Evolutionary conservation across 225 moss, liverwort and hornwort genomes (phyloP).

Genomic region (Marchantia polymorpha): DNA sequence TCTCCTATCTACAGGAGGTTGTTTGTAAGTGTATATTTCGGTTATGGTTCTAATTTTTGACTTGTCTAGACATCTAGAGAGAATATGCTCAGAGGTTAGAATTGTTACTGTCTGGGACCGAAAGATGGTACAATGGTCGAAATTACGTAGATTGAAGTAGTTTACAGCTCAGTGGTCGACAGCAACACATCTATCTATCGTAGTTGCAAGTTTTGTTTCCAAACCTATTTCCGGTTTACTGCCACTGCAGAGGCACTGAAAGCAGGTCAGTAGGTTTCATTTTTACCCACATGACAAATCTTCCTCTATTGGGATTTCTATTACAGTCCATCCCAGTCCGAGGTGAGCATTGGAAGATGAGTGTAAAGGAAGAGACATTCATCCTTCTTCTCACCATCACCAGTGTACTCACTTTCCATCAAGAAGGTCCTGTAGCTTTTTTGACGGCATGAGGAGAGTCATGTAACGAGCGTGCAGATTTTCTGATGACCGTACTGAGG

Average conservation of each 20-base stretch:
- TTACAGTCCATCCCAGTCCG: background rate
- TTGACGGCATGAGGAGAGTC: background rate
- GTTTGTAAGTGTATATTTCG: background rate
- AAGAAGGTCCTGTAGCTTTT: background rate
- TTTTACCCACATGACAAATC: background rate
- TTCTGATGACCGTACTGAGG: too few relatives aligned
- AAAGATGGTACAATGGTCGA: background rate
- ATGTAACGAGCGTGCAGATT: background rate
- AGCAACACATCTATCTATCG: background rate
- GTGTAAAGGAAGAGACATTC: background rate
- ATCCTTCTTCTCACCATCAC: background rate
- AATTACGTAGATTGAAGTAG: background rate
- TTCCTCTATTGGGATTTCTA: background rate
- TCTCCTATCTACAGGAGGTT: background rate
- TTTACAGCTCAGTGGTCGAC: background rate
- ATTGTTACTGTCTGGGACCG: background rate
- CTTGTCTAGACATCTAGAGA: background rate
- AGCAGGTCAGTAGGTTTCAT: background rate
- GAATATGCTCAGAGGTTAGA: background rate
- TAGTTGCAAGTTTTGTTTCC: constrained; percentile 10
- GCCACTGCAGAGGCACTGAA: background rate
- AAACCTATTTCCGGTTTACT: too few relatives aligned
- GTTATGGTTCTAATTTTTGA: constrained; percentile 13
- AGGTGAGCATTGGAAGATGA: background rate
- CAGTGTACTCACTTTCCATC: background rate